Evolutionary conservation across 306 rosid species (phyloP).

Genomic region (Cucurbita moschata): DNA sequence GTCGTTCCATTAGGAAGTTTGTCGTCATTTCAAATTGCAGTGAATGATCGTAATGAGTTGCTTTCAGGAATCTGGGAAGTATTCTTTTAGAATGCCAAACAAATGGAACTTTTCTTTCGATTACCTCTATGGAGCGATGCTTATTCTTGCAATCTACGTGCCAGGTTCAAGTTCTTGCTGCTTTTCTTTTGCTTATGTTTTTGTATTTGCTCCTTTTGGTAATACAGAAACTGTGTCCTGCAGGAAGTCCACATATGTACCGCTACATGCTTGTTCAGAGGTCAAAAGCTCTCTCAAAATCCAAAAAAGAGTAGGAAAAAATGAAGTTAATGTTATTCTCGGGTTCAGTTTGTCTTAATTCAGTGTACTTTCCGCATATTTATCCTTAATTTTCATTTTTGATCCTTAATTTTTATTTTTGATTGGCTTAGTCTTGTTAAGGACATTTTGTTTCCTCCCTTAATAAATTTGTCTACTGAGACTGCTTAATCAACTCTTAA

Average conservation of each 20-base stretch:
- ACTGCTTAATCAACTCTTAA: no score
- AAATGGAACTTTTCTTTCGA: conserved; percentile 72
- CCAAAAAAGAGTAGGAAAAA: conserved; percentile 41
- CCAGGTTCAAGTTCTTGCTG: conserved; percentile 38
- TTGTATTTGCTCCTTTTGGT: conserved; percentile 3
- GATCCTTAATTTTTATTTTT: neutral
- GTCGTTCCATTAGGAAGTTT: neutral
- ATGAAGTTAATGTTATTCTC: neutral
- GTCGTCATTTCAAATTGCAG: neutral
- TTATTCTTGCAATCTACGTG: conserved; percentile 34
- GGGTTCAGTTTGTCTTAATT: neutral
- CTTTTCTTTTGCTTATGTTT: neutral
- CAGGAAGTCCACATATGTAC: conserved; percentile 76
- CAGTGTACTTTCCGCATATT: neutral
- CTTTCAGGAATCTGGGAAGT: conserved; percentile 57
- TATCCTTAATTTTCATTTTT: neutral
- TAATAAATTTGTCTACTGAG: no score
- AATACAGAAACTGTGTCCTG: conserved; percentile 12
- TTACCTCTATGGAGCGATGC: conserved; percentile 36
- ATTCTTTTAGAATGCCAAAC: conserved; percentile 71
- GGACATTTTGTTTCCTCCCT: neutral
- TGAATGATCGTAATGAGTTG: neutral
- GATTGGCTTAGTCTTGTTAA: neutral
- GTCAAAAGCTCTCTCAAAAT: conserved; percentile 53
- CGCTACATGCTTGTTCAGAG: conserved; percentile 64